phyloP scores from a whole-genome alignment of 2,329 filamentous ascomycete species.

The Stagonosporopsis chrysanthemi region DNA sequence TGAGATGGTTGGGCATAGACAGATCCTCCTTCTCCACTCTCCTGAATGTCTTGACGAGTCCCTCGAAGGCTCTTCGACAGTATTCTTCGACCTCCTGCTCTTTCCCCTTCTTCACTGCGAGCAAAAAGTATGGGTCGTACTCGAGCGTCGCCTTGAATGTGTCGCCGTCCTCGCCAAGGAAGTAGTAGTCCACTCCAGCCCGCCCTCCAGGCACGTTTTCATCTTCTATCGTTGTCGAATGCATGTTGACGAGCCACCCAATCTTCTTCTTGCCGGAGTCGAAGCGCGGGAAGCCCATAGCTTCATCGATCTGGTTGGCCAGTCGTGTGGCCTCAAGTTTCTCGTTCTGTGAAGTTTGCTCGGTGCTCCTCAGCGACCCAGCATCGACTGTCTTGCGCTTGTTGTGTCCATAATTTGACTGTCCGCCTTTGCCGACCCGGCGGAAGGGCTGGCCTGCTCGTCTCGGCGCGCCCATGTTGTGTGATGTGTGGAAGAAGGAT shows the following conservation, averaged over 20 bases:
- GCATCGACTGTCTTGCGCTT: conserved; percentile 81
- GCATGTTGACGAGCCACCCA: conserved; percentile 96
- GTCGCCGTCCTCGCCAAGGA: conserved; percentile 75
- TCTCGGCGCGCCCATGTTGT: conserved; percentile 54
- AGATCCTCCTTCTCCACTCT: conserved; percentile 91
- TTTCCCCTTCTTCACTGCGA: conserved; percentile 85
- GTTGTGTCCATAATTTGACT: conserved; percentile 59
- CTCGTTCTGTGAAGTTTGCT: conserved; percentile 91
- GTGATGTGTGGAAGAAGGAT: conserved; percentile 22
- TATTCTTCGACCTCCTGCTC: conserved; percentile 97
- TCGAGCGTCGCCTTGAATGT: conserved; percentile 97
- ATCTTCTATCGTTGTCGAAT: conserved; percentile 86
- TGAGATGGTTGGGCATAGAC: conserved; percentile 91
- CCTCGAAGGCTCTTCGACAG: conserved; percentile 80
- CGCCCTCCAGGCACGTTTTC: conserved; percentile 82
- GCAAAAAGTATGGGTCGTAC: conserved; percentile 95
- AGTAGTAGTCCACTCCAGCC: conserved; percentile 95
- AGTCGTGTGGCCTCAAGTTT: conserved; percentile 85
- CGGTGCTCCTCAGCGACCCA: conserved; percentile 74
- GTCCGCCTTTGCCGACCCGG: conserved; percentile 52
- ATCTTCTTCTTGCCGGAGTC: conserved; percentile 85
- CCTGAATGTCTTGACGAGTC: conserved; percentile 78
- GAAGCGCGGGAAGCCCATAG: conserved; percentile 91
- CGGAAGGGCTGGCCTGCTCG: conserved; percentile 51
- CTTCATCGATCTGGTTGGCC: conserved; percentile 89